Evolutionary conservation across 192 early-diverging fungal species (phyloP).

Genomic region (Coemansia sp.): DNA sequence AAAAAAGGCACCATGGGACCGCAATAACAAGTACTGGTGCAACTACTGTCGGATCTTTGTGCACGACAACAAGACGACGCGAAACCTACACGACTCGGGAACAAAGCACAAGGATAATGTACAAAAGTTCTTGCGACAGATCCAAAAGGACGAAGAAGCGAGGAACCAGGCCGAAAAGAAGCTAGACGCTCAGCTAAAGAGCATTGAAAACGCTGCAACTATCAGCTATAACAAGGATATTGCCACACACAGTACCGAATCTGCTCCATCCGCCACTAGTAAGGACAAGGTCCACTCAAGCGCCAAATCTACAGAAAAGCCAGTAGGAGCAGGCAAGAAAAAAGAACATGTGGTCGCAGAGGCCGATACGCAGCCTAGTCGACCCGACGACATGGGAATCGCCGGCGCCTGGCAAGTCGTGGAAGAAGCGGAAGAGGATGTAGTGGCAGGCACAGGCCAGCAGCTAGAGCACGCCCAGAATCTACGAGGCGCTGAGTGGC

Average conservation of each 20-base stretch:
- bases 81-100: conserved; percentile 71
- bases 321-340: not conserved
- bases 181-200: conserved; percentile 62
- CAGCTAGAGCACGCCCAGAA: not conserved
- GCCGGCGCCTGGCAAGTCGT: conserved; percentile 48
- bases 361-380: conserved; percentile 1
- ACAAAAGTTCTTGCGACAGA: conserved; percentile 68
- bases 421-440: conserved; percentile 16
- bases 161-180: conserved; percentile 57
- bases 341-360: not conserved
- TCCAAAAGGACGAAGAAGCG: conserved; percentile 58
- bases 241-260: not conserved
- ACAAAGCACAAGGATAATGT: conserved; percentile 83
- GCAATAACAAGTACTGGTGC: conserved; percentile 79
- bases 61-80: conserved; percentile 76
- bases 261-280: not conserved
- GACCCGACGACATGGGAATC: conserved; percentile 29
- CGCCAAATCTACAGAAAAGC: not conserved
- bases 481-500: conserved; percentile 27
- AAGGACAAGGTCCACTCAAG: not conserved
- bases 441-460: not conserved
- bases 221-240: conserved; percentile 29
- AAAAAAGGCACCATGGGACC: conserved; percentile 47
- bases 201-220: conserved; percentile 60
- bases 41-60: conserved; percentile 81